Evolutionary conservation across 1,284 basidiomycete genomes (phyloP).

Genomic region (Lignosus rhinocerotis): DNA sequence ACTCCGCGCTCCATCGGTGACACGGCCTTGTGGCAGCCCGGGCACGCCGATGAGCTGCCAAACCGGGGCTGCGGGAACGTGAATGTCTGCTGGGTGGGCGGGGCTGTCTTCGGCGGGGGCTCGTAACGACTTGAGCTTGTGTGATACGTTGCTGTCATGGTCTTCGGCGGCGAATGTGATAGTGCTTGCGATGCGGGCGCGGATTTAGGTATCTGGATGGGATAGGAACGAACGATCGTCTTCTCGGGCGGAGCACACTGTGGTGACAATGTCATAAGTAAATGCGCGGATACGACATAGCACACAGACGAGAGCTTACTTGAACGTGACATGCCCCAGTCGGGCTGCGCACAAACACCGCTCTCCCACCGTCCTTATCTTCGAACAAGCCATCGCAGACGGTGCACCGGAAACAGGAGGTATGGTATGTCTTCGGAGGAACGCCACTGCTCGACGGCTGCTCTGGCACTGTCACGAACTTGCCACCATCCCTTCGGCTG

Average conservation of each 20-base stretch:
- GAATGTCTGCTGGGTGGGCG: slow-evolving; percentile 41
- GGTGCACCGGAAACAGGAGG: slow-evolving; percentile 70
- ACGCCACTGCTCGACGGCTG: slow-evolving; percentile 42
- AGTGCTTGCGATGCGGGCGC: slow-evolving; percentile 20
- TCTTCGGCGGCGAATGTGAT: slow-evolving; percentile 22
- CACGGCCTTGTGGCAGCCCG: slow-evolving; percentile 70
- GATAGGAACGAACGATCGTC: slow-evolving; percentile 37
- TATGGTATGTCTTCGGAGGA: slow-evolving; percentile 62
- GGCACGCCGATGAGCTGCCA: slow-evolving; percentile 63
- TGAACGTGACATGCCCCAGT: slow-evolving; percentile 71
- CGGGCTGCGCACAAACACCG: slow-evolving; percentile 64
- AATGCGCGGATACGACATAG: slow-evolving; percentile 6
- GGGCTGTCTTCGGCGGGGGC: slow-evolving; percentile 42
- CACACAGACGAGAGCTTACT: slow-evolving; percentile 39
- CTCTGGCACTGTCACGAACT: slow-evolving; percentile 69
- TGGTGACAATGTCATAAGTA: slow-evolving; percentile 5
- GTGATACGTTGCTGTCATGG: slow-evolving; percentile 27
- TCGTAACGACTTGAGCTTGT: slow-evolving; percentile 48
- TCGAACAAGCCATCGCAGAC: slow-evolving; percentile 65
- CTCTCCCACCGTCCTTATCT: slow-evolving; percentile 59
- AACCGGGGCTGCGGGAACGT: slow-evolving; percentile 50
- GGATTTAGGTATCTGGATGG: slow-evolving; percentile 27
- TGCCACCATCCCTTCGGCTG: slow-evolving; percentile 50
- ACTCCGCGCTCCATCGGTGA: slow-evolving; percentile 82
- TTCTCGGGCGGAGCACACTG: slow-evolving; percentile 67